A percentile compares a stretch with the other conserved stretches of the same genome.
Evolutionary conservation across 1,139 yeast species (phyloP).

Genomic region (Debaryomycetaceae sp.): DNA sequence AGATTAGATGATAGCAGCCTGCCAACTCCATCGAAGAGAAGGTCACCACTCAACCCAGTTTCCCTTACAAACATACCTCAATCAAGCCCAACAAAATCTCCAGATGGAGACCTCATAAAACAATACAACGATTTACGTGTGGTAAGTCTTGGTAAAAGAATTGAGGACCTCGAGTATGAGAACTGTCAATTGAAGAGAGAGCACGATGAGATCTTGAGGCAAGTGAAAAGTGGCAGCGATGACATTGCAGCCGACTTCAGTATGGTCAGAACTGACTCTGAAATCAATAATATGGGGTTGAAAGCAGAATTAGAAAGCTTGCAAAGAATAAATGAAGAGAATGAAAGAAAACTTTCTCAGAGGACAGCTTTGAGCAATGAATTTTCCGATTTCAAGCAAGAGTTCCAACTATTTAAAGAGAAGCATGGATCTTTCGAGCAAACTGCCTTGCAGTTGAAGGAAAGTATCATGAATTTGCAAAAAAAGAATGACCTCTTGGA

Average conservation of each 20-base stretch:
- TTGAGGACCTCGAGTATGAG: slow-evolving; percentile 11
- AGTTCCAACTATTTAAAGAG: slow-evolving; percentile 11
- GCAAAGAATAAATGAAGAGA: slow-evolving; percentile 3
- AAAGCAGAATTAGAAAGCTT: slow-evolving; percentile 4
- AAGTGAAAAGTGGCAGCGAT: slow-evolving; percentile 5
- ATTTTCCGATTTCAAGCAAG: slow-evolving; percentile 13
- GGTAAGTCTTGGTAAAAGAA: slow-evolving; percentile 7
- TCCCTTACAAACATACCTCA: neutral
- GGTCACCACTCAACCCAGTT: neutral
- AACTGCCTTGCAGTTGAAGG: slow-evolving; percentile 11
- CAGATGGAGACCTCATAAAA: neutral
- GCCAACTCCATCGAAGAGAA: slow-evolving; percentile 1
- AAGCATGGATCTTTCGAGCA: slow-evolving; percentile 11
- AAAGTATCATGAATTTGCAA: slow-evolving; percentile 6
- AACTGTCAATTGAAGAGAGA: slow-evolving; percentile 11
- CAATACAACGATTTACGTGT: neutral
- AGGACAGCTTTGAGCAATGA: slow-evolving; percentile 9
- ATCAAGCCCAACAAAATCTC: neutral
- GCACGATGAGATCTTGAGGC: slow-evolving; percentile 5
- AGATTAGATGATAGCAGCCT: neutral
- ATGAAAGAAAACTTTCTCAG: slow-evolving; percentile 6
- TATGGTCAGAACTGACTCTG: slow-evolving; percentile 2
- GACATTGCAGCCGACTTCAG: slow-evolving; percentile 6
- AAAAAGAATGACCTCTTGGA: slow-evolving; percentile 7
- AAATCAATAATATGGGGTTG: slow-evolving; percentile 1